Base-by-base conservation (phyloP, 768 basidiomycete genomes). In the Russula sp. region DNA sequence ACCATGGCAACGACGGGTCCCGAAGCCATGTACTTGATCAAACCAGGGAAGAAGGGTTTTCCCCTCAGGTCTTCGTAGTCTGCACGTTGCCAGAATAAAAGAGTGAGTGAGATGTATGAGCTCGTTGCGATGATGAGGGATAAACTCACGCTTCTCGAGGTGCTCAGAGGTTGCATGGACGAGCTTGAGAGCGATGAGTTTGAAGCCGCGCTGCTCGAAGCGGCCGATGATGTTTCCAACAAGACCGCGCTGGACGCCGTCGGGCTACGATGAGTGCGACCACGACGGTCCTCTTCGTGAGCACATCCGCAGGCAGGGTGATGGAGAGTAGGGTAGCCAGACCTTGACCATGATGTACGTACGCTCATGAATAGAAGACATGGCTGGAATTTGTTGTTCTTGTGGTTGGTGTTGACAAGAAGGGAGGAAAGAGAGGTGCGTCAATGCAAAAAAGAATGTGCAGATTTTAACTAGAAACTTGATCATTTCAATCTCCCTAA, bases 291-390 rank as follows among this genome's bases (percentile, higher is more conserved):
- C 16, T 52, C 27, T 53, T 34, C 20, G 47, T 56, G 55, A 60
- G 59, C 64, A 55, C 34, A 64, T 5, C 20, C 45, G 37, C 22
- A 27, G 16, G n/a, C 31, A 47, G 18, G 55, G 39, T 31, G 48
- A 7, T 27, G 42, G 40, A 11, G 10, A 22, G 40, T 31, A 13
- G 40, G 16, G 50, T 8, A n/a, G 20, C 70, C 71, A 52, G 59
- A 87, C 92, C 94, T 98, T 99, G 88, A 98, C 84, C 96, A 98
- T 98, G 82, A 98, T 98, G 81, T 96, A 98, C 77, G 95, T 96
- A 77, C 92, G 93, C 75, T 98, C 94, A 57, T 68, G 71, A 74
- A 77, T 76, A 69, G 20, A 3, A 39, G 91, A 87, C 88, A 89
- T 89, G 74, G 69, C 75, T 55, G 68, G 66, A 68, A 55, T 48